phyloP scores from a whole-genome alignment of 257 asterid genomes.

The Plantago major region DNA sequence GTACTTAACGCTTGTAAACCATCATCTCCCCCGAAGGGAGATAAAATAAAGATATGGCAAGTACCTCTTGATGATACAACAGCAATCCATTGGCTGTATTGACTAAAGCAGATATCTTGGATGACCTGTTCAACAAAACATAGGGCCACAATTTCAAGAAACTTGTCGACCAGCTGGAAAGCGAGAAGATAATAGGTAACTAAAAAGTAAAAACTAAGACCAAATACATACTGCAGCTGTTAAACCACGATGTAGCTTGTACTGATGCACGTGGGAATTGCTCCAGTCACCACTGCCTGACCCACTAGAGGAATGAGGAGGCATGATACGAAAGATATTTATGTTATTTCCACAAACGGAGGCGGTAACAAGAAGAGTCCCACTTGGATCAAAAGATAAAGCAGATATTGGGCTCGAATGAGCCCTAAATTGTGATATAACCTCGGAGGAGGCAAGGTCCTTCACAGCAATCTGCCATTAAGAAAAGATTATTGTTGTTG shows the following conservation, averaged over 20 bases:
- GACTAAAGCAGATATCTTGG: constrained; percentile 68
- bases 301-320: constrained; percentile 35
- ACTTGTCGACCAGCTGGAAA: constrained; percentile 4
- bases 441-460: constrained; percentile 56
- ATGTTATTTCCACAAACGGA: constrained; percentile 69
- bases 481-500: constrained; percentile 11
- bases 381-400: constrained; percentile 69
- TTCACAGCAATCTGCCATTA: constrained; percentile 54
- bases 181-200: constrained; percentile 15
- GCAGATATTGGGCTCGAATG: constrained; percentile 75
- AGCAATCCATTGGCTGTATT: constrained; percentile 61
- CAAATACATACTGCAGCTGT: constrained; percentile 66
- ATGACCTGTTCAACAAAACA: constrained; percentile 42
- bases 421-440: constrained; percentile 72
- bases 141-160: constrained; percentile 17
- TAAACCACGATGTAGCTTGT: constrained; percentile 70
- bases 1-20: constrained; percentile 36
- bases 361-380: constrained; percentile 72
- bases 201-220: constrained; percentile 7
- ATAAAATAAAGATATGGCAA: constrained; percentile 54
- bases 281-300: constrained; percentile 46
- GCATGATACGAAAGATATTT: constrained; percentile 58
- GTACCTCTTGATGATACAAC: constrained; percentile 66
- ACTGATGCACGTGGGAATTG: constrained; percentile 60
- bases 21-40: constrained; percentile 62